Conservation (phyloP, 1,139 yeast species). For the Pichia sp. region DNA sequence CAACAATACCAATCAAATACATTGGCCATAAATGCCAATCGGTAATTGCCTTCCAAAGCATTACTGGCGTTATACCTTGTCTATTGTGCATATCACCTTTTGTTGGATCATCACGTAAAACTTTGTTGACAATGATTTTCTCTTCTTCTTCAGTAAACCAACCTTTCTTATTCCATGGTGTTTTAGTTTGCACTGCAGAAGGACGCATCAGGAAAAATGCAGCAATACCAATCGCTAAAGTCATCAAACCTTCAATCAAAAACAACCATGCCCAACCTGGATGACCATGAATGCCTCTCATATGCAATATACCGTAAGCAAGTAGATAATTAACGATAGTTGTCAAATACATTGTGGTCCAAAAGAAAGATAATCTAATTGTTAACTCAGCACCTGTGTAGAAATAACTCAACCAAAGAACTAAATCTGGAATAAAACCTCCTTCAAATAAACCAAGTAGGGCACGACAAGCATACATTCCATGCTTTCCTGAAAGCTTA, state of each 20-base stretch:
- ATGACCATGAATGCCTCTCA: constrained; percentile 34
- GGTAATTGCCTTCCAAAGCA: constrained; percentile 33
- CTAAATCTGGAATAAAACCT: constrained; percentile 50
- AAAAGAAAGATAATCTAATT: constrained; percentile 43
- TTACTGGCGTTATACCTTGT: constrained; percentile 38
- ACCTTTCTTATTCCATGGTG: constrained; percentile 38
- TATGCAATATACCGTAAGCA: constrained; percentile 40
- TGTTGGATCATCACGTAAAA: constrained; percentile 60
- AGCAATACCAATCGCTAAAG: constrained; percentile 46
- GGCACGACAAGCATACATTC: constrained; percentile 39
- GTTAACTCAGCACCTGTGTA: constrained; percentile 46
- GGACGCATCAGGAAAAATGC: constrained; percentile 55
- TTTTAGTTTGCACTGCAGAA: constrained; percentile 48
- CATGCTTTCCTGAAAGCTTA: constrained; percentile 30
- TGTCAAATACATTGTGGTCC: constrained; percentile 39
- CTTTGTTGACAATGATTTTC: constrained; percentile 53
- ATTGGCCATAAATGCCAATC: constrained; percentile 60
- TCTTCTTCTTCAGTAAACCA: constrained; percentile 61
- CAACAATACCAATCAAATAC: constrained; percentile 43
- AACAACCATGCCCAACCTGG: constrained; percentile 64
- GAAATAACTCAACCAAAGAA: constrained; percentile 50
- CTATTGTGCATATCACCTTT: constrained; percentile 66
- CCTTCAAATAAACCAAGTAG: constrained; percentile 46
- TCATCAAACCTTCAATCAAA: constrained; percentile 53
- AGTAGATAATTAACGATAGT: constrained; percentile 36